A percentile compares a stretch with the other conserved stretches of the same genome.
phyloP scores from a whole-genome alignment of 176 grass and related monocot species.

The Rhynchospora breviuscula region DNA sequence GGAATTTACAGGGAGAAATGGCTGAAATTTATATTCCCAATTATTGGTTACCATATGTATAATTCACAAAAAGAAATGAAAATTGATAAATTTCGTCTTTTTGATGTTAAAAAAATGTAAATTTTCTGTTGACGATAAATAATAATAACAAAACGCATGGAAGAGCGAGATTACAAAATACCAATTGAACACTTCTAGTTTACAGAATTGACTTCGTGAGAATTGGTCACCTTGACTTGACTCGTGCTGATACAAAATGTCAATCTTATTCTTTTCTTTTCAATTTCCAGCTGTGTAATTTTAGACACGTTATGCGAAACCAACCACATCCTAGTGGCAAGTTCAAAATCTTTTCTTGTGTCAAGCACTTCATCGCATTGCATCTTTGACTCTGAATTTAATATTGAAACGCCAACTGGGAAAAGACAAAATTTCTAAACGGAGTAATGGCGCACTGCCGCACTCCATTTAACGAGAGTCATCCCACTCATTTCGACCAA shows the following conservation, averaged over 20 bases:
- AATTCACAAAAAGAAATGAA: too few species aligned
- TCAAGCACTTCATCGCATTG: background rate
- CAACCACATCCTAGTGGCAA: background rate
- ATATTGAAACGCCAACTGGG: background rate
- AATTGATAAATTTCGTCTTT: too few species aligned
- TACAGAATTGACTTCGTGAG: background rate
- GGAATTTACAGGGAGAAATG: too few species aligned
- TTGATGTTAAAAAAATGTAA: too few species aligned
- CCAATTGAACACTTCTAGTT: background rate
- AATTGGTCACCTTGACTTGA: background rate
- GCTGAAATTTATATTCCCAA: too few species aligned
- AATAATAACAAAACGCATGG: too few species aligned
- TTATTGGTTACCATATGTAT: too few species aligned
- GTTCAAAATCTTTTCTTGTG: background rate
- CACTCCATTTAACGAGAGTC: background rate
- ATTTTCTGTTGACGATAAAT: too few species aligned
- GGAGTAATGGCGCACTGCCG: background rate
- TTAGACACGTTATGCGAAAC: too few species aligned
- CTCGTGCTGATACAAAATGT: background rate
- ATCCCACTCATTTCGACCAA: background rate
- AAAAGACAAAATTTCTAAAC: background rate
- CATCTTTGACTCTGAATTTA: constrained; percentile 14
- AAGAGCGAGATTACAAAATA: too few species aligned
- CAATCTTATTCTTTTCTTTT: background rate
- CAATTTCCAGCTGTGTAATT: background rate